These are phyloP conservation scores for Pseudozyma thailandica DNA, from an alignment of 1,284 basidiomycete genomes.

Conservation along the genomic window DNA sequence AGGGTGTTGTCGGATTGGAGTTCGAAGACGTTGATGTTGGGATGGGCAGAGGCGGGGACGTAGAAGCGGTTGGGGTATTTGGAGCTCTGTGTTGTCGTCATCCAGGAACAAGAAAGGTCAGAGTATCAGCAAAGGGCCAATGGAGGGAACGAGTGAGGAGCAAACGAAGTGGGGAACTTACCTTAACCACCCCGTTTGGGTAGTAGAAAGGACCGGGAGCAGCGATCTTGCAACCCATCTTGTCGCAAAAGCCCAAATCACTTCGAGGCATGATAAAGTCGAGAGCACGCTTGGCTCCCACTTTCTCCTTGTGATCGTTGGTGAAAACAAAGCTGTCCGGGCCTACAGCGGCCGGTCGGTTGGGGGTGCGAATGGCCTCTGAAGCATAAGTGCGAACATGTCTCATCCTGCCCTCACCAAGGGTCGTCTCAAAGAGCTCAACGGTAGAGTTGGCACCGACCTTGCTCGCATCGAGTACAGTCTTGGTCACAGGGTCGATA, in stretches of 20 bases:
- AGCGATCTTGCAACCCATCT: conserved; percentile 56
- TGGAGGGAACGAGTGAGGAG: too few species aligned
- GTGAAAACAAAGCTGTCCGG: conserved; percentile 60
- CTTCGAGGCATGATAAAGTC: conserved; percentile 37
- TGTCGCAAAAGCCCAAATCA: conserved; percentile 53
- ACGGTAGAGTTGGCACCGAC: conserved; percentile 78
- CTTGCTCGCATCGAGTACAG: conserved; percentile 46
- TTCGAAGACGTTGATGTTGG: conserved; percentile 47
- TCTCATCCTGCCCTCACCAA: conserved; percentile 71
- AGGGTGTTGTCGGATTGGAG: conserved; percentile 51
- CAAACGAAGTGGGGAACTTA: too few species aligned
- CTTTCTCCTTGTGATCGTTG: conserved; percentile 57
- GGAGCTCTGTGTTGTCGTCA: too few species aligned
- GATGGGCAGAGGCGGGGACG: conserved; percentile 34
- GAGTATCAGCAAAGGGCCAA: too few species aligned
- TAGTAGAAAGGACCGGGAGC: conserved; percentile 27
- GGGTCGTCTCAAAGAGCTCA: conserved; percentile 76
- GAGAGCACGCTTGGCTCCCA: conserved; percentile 24
- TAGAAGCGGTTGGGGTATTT: conserved; percentile 41
- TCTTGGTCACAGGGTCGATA: conserved; percentile 30
- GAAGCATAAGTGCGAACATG: conserved; percentile 75
- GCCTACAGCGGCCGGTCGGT: conserved; percentile 74
- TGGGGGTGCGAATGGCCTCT: conserved; percentile 75
- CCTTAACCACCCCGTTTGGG: conserved; percentile 52
- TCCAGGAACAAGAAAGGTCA: neutral